Evolutionary conservation across 371 early-diverging fungal species (phyloP), one percentile per base, ranked within the genome.

Genomic region (Rhizopus microsporus): DNA sequence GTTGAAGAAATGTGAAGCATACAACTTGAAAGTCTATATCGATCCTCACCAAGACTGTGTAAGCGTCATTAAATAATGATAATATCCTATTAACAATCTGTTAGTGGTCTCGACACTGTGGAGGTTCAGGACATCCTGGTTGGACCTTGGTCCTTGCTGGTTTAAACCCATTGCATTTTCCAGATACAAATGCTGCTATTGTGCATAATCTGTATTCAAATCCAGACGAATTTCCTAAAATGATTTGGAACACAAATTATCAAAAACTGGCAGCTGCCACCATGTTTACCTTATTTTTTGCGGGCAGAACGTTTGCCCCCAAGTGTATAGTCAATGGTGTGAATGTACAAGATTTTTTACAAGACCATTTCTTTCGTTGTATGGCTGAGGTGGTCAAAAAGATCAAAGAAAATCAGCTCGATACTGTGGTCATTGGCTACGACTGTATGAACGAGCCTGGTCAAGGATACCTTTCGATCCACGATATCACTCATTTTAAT

Each of bases 181-280:
- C 78, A 17, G 75, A 65, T 7, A 86, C 90, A 0, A 84, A 78
- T 12, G 90, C 93, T 29, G 93, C 94, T 0, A 61, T 90, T 51
- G 82, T 87, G n/a, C 93, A 92, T 40, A 85, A 85, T 57, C 52
- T 63, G 0, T 80, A 88, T 50, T 74, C 78, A 15, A 77, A 81
- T n/a, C 83, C 86, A 3, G 77, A 76, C 13, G 69, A 77, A 23
- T 87, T 75, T 51, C 88, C 89, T 16, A 86, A 84, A 54, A 93
- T 93, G 94, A 88, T 90, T 33, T 94, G 94, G 94, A 81, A 90
- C 12, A 92, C 94, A 31, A 94, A 94, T 59, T 92, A 94, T 67
- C 74, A 77, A 56, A 92, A 91, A 50, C 69, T 93, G 12, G 93
- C 93, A n/a, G 81, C 87, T 0, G 81, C 89, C 1, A 92, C 93